These are phyloP conservation scores for Tetrahymena elliotti DNA, from an alignment of 73 alveolate species.

Conservation along the genomic window DNA sequence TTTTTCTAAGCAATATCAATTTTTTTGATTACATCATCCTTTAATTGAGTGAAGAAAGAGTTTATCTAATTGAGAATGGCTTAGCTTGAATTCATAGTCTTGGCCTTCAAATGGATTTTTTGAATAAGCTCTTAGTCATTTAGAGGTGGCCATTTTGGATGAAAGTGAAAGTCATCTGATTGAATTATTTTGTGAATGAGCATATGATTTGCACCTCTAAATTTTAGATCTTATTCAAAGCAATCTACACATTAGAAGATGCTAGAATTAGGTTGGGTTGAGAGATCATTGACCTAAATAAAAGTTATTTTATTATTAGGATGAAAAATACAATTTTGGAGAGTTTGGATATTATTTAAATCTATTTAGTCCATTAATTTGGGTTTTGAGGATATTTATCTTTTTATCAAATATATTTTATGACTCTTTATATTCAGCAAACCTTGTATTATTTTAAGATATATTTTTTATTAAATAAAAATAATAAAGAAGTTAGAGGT, in stretches of 20 bases:
- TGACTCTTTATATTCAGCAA: too few species aligned
- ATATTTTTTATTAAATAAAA: too few species aligned
- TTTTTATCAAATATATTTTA: too few species aligned
- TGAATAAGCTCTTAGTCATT: neutral
- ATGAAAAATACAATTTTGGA: too few species aligned
- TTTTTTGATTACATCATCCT: neutral
- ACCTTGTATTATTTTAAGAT: too few species aligned
- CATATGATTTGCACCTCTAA: neutral
- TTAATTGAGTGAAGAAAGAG: neutral
- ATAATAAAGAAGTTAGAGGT: too few species aligned
- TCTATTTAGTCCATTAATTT: too few species aligned
- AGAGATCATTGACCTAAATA: neutral
- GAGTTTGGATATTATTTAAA: too few species aligned
- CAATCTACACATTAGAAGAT: too few species aligned
- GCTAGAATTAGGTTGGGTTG: neutral
- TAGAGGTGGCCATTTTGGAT: neutral
- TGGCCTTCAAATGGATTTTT: neutral
- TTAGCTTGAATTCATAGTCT: neutral
- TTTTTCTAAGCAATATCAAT: neutral
- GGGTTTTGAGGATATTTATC: too few species aligned
- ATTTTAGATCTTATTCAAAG: too few species aligned
- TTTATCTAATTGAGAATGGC: neutral
- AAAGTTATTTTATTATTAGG: too few species aligned
- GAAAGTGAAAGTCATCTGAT: neutral
- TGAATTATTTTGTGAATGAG: neutral